Evolutionary conservation across 768 basidiomycete species (phyloP).

Genomic region (Polyporus arcularius): DNA sequence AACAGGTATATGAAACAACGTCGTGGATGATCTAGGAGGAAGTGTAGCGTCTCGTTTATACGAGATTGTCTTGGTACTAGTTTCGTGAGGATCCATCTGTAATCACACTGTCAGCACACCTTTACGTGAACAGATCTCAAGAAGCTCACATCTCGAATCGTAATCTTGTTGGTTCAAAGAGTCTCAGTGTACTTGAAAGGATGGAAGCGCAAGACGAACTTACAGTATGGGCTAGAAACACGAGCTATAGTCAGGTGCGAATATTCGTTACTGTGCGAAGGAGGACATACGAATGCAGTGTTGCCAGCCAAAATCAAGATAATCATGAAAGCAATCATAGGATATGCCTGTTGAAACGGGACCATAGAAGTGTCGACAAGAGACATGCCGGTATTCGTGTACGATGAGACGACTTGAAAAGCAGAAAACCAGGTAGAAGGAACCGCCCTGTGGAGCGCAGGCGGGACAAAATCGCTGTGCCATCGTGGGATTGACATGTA

Average conservation of each 20-base stretch:
- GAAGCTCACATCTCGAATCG: slow-evolving; percentile 43
- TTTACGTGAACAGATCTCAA: neutral
- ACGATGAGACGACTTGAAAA: slow-evolving; percentile 85
- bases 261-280: neutral
- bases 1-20: slow-evolving; percentile 91
- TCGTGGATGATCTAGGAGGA: slow-evolving; percentile 93
- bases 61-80: slow-evolving; percentile 59
- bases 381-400: slow-evolving; percentile 87
- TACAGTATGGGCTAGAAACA: slow-evolving; percentile 77
- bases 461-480: slow-evolving; percentile 59
- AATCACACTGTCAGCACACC: neutral
- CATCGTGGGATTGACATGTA: slow-evolving; percentile 70
- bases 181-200: neutral
- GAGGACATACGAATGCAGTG: slow-evolving; percentile 82
- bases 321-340: slow-evolving; percentile 72
- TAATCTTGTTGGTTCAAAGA: slow-evolving; percentile 45
- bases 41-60: slow-evolving; percentile 77
- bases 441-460: slow-evolving; percentile 55
- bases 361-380: slow-evolving; percentile 90
- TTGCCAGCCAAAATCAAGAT: slow-evolving; percentile 89
- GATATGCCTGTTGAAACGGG: slow-evolving; percentile 85
- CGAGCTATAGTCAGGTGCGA: neutral
- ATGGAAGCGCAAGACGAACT: slow-evolving; percentile 34
- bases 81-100: slow-evolving; percentile 75
- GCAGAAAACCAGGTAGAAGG: slow-evolving; percentile 75